Base-by-base conservation (phyloP, 2,329 filamentous ascomycete species). In the Dactylellina parvicollis region DNA sequence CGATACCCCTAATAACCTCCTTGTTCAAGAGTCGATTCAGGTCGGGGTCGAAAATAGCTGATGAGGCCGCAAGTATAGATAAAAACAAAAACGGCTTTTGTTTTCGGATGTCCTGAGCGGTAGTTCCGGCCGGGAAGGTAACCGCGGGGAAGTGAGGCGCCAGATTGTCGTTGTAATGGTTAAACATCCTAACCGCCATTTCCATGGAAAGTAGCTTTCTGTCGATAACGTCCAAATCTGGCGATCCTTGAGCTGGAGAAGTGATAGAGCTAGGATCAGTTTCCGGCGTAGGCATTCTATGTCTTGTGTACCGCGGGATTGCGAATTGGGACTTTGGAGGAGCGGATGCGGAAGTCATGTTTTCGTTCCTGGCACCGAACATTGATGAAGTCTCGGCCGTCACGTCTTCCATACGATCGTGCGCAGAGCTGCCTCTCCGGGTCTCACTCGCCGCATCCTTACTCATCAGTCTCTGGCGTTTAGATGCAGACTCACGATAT, bases 341-440 rank as follows among this genome's bases (percentile, higher is more conserved):
- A 73, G 69, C 69, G 36, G 69, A 73, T 36, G 69, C 46, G 49
- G 69, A 66, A 34, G 69, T 64, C 32, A 56, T 24, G 55, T 73
- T 44, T 34, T 66, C 60, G 34, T 61, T 73, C 69, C 69, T 66
- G 22, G 46, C 42, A 18, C 47, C 52, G 62, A 66, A 66, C 60
- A 65, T 60, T 59, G 52, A 32, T 49, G 54, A 61, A 60, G 89
- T 64, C 84, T 89, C 75, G 88, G 92, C 78, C 86, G 93, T 77
- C 90, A 94, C 80, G 90, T 92, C 80, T 93, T 90, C 84, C 87
- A 89, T 79, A 87, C 42, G 52, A 89, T 79, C 85, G 83, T 81
- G 89, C 90, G 18, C 88, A 90, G 77, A 65, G 46, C 60, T 66
- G 55, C 69, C 61, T 47, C 69, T 54, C 55, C 69, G 69, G 30